Base-by-base conservation (phyloP, 2,329 filamentous ascomycete species). In the Cercospora sp. region DNA sequence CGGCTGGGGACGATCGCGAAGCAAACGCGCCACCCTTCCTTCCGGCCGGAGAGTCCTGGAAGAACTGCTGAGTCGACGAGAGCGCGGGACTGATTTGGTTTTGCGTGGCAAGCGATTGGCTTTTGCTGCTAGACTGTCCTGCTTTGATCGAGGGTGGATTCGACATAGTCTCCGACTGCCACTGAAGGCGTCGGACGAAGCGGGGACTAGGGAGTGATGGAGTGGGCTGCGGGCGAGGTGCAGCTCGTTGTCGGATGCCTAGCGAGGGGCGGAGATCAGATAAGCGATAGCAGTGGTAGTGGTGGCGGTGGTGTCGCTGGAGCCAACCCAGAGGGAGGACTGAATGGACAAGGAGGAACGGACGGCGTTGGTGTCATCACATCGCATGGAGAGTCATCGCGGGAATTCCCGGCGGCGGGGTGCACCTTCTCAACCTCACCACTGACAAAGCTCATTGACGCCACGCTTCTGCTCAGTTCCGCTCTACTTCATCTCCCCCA, bases 1-100 rank as follows among this genome's bases (percentile, higher is more conserved):
- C 79, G 13, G 71, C 68, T 5, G 68, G 30, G 30, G 65, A 60
- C 58, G 67, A 59, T 30, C 65, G 69, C 18, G 68, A 66, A 57
- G 63, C 63, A 21, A 65, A 72, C 26, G 81, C 77, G 60, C 69
- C 71, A 61, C 67, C 68, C 57, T 69, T 69, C 61, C 69, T 71
- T 68, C 72, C 71, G 72, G 83, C 80, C 64, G 80, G 79, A 73
- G 78, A 80, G 75, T 81, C 80, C 66, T 79, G 77, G 70, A 82
- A 80, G 73, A 80, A 78, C 55, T 81, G 80, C 71, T 77, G 75
- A 1, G 81, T 77, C 69, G 81, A 82, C n/a, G 78, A 80, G 69
- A 81, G 79, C 2, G 81, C 79, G 5, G 82, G 81, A 53, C 81
- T 80, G 67, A 77, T 77, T 65, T 80, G 81, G 24, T 58, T 72